A percentile compares a stretch with the other conserved stretches of the same genome.
phyloP scores from a whole-genome alignment of 2,329 filamentous ascomycete species.

The Pseudogymnoascus sp. region DNA sequence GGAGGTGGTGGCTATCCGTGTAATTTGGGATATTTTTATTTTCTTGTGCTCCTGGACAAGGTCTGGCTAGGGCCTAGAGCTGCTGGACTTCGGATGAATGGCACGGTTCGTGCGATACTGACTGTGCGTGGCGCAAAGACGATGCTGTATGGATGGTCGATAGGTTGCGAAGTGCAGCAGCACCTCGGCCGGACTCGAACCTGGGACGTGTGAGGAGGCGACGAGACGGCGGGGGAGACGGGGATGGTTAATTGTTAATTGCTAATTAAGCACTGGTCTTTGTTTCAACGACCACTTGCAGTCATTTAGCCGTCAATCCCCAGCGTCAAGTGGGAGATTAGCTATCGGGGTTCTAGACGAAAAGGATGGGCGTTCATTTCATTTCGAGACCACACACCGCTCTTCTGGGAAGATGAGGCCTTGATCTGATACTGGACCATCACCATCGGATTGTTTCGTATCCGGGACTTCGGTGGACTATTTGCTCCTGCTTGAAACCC shows the following conservation, averaged over 20 bases:
- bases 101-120: neutral
- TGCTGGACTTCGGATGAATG: neutral
- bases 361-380: neutral
- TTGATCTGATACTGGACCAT: constrained; percentile 1
- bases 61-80: neutral
- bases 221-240: neutral
- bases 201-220: neutral
- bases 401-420: neutral
- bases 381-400: neutral
- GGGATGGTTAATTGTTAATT: neutral
- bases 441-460: neutral
- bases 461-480: neutral
- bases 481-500: neutral
- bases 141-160: neutral
- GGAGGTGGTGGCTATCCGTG: neutral
- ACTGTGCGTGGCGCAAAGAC: neutral
- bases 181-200: neutral
- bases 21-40: neutral
- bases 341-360: neutral
- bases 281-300: constrained; percentile 1
- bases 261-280: neutral
- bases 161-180: neutral
- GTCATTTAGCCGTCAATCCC: neutral
- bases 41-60: neutral
- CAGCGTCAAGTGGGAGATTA: constrained; percentile 1